Base-by-base conservation (phyloP, 768 basidiomycete genomes). In the Lactarius akahatsu region DNA sequence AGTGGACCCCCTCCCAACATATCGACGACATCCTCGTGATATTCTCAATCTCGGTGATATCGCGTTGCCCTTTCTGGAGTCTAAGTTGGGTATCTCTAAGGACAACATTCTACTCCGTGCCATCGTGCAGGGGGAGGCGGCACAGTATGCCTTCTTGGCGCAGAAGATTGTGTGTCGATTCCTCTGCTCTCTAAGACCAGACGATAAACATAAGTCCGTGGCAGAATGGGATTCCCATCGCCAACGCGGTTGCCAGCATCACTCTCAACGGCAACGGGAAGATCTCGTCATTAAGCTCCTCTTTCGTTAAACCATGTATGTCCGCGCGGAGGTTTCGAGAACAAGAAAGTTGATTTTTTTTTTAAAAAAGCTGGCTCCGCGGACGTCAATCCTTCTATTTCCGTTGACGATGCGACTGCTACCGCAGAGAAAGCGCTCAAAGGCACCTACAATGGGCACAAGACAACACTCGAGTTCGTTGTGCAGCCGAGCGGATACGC, bases 221-320 rank as follows among this genome's bases (percentile, higher is more conserved):
- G 11, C 56, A 77, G 76, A 72, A 76, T 62, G 76, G 77, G 16
- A 71, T 78, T 6, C 71, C 76, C 2, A 73, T 78, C 54, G 73
- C 74, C n/a, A 79, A 78, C 65, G 80, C 80, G 1, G 81, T 82
- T 7, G 81, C 80, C 2, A 80, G 82, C 64, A 76, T 81, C n/a
- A 78, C 78, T 2, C 79, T 81, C 72, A 79, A 78, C 70, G 75
- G 77, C 30, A 76, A 75, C 59, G 73, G 78, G 69, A 79, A 78
- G 70, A 78, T 80, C 32, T 69, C 78, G 62, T 74, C 82, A 1
- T 80, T 82, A 61, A 80, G 81, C 30, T 79, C 79, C 15, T 83
- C 81, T 1, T 83, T 84, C 67, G 76, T 82, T 18, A 78, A 79
- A 61, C 74, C 79, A 0, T 72, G 81, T 80, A 67, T 23, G 77